Percentiles rank a stretch among this genome's conserved stretches.
phyloP scores from a whole-genome alignment of 768 basidiomycete species.

The Dictyophora rubrovolvata region DNA sequence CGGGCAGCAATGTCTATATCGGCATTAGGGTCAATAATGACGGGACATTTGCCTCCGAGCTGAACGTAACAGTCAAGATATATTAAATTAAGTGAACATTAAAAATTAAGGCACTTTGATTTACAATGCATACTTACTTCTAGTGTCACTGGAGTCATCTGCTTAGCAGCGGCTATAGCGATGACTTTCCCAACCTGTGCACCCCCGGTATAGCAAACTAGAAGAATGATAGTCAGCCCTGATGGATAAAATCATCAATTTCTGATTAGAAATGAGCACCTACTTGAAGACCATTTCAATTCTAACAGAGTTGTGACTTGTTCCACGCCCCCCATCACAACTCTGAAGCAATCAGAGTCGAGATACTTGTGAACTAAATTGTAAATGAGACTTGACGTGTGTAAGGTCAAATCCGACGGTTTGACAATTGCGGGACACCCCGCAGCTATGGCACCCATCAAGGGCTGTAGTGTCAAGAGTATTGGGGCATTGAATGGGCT shows the following conservation, averaged over 20 bases:
- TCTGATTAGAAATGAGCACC: background rate
- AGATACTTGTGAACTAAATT: conserved; percentile 69
- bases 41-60: conserved; percentile 50
- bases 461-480: conserved; percentile 30
- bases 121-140: conserved; percentile 22
- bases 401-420: conserved; percentile 60
- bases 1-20: conserved; percentile 57
- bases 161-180: conserved; percentile 32
- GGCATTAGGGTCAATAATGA: conserved; percentile 57
- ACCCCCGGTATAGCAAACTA: conserved; percentile 30
- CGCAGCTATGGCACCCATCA: conserved; percentile 73
- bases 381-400: conserved; percentile 44
- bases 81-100: conserved; percentile 1
- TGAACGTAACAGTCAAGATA: conserved; percentile 11
- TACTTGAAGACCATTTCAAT: conserved; percentile 57
- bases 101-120: too few species aligned
- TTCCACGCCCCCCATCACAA: conserved; percentile 30
- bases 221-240: background rate
- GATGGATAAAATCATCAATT: background rate
- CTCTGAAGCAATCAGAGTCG: conserved; percentile 51
- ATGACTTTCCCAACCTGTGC: conserved; percentile 34
- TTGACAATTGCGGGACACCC: conserved; percentile 67
- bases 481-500: conserved; percentile 44
- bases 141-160: conserved; percentile 33
- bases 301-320: conserved; percentile 42